Base-by-base conservation (phyloP, 345 rosid genomes). In the Trapa bicornis region DNA sequence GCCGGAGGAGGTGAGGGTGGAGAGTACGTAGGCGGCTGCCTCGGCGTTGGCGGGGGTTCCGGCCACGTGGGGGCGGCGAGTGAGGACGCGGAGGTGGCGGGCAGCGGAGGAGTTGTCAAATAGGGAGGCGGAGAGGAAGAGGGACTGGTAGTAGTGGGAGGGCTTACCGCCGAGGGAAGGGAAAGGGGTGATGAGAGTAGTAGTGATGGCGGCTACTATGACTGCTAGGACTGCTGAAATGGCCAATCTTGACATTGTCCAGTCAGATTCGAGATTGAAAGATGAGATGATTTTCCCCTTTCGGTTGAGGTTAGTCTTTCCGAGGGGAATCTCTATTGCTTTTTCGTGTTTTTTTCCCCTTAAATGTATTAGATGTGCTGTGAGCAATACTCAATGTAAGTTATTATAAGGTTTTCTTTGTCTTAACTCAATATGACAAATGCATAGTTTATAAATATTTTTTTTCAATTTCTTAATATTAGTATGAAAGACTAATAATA, bases 11-110 rank as follows among this genome's bases (percentile, higher is more conserved):
- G 73, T 16, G 69, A 91, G 80, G 50, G 72, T 67, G 12, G 92
- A 83, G 4, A 71, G 84, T 38, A 89, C 90, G 37, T 77, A 83
- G 65, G 81, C 70, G 1, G 97, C 94, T 7, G 83, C 85, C 38
- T 89, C 90, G 0, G 85, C 83, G 86, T 89, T 91, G 80, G 94
- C 96, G 64, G 68, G 64, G 0, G 97, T 75, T 66, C 96, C 96
- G 5, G 97, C 94, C 4, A 81, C 83, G 43, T 89, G 96, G 2
- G 97, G 96, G 33, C 85, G 85, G 74, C 81, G 89, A 68, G 94
- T 89, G 82, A 91, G 96, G 75, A 74, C 72, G 53, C 71, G 70
- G 80, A 89, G 92, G 75, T 91, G 75, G 66, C 78, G 73, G 9
- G 97, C 73, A 47, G 82, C 35, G 13, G 96, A 87, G 69, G 76